phyloP scores from a whole-genome alignment of 257 asterid species.

The Ilex aquifolium region DNA sequence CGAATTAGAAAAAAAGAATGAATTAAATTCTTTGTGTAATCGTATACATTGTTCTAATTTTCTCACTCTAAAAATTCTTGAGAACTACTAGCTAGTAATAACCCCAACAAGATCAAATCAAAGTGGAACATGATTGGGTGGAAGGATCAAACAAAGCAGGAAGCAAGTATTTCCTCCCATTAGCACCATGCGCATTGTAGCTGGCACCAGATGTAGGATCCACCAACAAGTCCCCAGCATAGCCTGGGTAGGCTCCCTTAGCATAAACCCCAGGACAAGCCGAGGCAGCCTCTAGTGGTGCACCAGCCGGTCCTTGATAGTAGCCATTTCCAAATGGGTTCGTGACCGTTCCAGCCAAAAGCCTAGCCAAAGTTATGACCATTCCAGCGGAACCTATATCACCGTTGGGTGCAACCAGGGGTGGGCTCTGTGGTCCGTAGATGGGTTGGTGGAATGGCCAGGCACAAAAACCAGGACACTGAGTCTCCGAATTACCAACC shows the following conservation, averaged over 20 bases:
- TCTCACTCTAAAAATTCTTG: too few relatives aligned
- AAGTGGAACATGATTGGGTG: slow-evolving; percentile 34
- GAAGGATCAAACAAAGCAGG: slow-evolving; percentile 52
- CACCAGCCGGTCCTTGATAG: slow-evolving; percentile 47
- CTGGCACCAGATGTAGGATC: slow-evolving; percentile 51
- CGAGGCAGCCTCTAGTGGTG: slow-evolving; percentile 55
- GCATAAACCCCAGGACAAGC: slow-evolving; percentile 58
- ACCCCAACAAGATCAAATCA: too few relatives aligned
- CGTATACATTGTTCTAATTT: too few relatives aligned
- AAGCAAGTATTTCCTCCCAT: slow-evolving; percentile 39
- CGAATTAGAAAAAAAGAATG: too few relatives aligned
- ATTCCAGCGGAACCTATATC: slow-evolving; percentile 48
- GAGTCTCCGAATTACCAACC: slow-evolving; percentile 52
- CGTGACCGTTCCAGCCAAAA: slow-evolving; percentile 47
- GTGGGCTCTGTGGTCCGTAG: slow-evolving; percentile 51
- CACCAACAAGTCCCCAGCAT: slow-evolving; percentile 47
- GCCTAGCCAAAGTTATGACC: slow-evolving; percentile 37
- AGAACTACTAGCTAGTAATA: too few relatives aligned
- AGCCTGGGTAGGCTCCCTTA: slow-evolving; percentile 57
- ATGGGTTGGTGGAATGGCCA: slow-evolving; percentile 65
- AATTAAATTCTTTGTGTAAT: too few relatives aligned
- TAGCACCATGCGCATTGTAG: slow-evolving; percentile 48
- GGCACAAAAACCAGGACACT: slow-evolving; percentile 52
- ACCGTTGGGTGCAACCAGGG: slow-evolving; percentile 45
- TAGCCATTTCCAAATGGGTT: slow-evolving; percentile 54